Evolutionary conservation across 208 protist species (phyloP), one percentile per base, ranked within the genome.

Genomic region (Leishmania tropica): DNA sequence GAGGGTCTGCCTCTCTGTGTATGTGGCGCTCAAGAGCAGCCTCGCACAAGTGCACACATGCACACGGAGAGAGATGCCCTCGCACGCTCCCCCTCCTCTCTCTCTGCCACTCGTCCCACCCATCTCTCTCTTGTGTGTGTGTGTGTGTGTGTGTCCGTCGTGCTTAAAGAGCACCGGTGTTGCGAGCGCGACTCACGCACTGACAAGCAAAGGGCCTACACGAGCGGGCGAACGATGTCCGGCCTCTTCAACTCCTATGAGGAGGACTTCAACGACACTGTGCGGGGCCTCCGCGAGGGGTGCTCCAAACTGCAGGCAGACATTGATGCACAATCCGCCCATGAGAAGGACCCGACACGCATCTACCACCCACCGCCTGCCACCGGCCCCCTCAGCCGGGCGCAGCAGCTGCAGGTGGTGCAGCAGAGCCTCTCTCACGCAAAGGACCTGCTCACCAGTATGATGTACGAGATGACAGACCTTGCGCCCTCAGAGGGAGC

Each of bases 391-490:
- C 64, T 75, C 47, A 95, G 89, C 80, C 86, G 92, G 21, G 51
- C 83, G 5, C 85, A 91, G 73, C 76, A 91, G 76, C 71, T 93
- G 19, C 85, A 88, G 40, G 40, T 83, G 2, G 72, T 89, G 15
- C 87, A 91, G 83, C 89, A 95, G 68, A 67, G 79, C 35, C 54
- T 91, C 24, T 80, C 86, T 0, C 87, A 92, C 74, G 72, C 90
- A 11, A 90, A 91, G 56, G 89, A 95, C 42, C 48, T 94, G 45
- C 40, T 97, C 17, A 95, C 86, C 17, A 93, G 87, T 70, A 97
- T 97, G 94, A 85, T 64, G 37, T 93, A 93, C 54, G 94, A 97
- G 75, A 80, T 87, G 72, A 88, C 86, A 37, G 92, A 94, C 60
- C 64, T 93, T 2, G 79, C 51, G 5, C 70, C 81, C 0, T 75